Evolutionary conservation across 2,329 filamentous ascomycete genomes (phyloP), one percentile per base, ranked within the genome.

Genomic region (Penicillium polonicum): DNA sequence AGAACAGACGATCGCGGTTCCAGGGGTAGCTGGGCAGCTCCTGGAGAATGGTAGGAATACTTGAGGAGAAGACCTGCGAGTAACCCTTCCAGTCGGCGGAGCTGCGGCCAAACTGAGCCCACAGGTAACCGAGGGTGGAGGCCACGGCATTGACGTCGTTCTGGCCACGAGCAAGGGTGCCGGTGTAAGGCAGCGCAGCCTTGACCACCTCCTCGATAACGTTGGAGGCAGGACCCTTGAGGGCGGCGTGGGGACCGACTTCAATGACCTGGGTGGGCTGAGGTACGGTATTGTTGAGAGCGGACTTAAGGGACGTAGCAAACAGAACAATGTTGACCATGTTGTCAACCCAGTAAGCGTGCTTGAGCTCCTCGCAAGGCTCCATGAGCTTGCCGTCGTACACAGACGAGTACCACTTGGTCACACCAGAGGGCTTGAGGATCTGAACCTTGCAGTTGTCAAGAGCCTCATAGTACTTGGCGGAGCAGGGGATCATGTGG

Each of bases 231-330:
- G 5, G 74, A 67, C 5, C 71, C 70, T 61, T 63, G 7, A 76
- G 64, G 2, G 72, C 71, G 33, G 70, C 65, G 53, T 75, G 73
- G 3, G 74, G 72, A 8, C 74, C 70, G 48, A 71, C 55, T 52
- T 74, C 68, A 2, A 73, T 17, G 9, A 69, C 36, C 1, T 65
- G 41, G 31, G 70, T 63, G 1, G 66, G 39, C 7, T 51, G 58
- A 0, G 45, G 17, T 19, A 38, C 36, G 10, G 51, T 31, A 19
- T 53, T 52, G 27, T 46, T 38, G 1, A 63, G 55, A 54, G 68
- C 67, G 0, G 60, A 56, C 5, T 33, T 43, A 21, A 70, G 62
- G 71, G 41, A 9, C 19, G 19, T 15, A 21, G 41, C 19, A 25
- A 43, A 43, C 19, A 21, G 41, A 13, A 43, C 71, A 1, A 68